Evolutionary conservation across 1,139 yeast genomes (phyloP), one percentile per base, ranked within the genome.

Genomic region (Yamadazyma sp.): DNA sequence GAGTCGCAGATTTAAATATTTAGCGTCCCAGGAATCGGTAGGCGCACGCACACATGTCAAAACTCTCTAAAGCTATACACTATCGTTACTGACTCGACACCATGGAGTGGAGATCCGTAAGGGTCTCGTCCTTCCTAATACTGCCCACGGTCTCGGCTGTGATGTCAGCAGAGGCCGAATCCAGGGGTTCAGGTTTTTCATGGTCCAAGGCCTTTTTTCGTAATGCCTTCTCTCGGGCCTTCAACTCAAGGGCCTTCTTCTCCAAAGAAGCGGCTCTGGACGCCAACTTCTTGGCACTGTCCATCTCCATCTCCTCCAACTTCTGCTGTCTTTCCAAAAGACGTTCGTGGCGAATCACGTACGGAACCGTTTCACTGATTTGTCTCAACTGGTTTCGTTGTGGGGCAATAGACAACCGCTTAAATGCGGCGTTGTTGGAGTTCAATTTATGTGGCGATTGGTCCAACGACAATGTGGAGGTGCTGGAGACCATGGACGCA

Each of bases 301-400:
- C 83, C 58, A 82, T 81, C 56, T 85, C 94, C 64, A 85, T 64
- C 52, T 85, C 88, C 54, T 85, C 90, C 44, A 85, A 65, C 61
- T 82, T 84, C 43, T 81, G 86, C 54, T 85, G 90, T 59, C 86
- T 81, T 42, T 84, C 84, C 48, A 81, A 64, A 40, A 84, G 74
- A 44, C 86, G 73, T 57, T 85, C 92, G 56, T 85, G 92, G 56
- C 86, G 76, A 46, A 85, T 67, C 26, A 84, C 85, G 50, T 85
- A 85, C 24, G 94, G 94, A 22, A 85, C 87, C 2, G 92, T 85
- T 55, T 84, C 92, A 26, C 89, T 81, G 40, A 85, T 80, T 56
- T 81, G 85, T 56, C 94, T 74, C 49, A 85, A 67, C 59, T 83
- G 86, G 50, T 73, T 73, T 45, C 86, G 75, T 52, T 83, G 85